Conservation (phyloP, 257 asterid species). For the Forsythia suspensa region DNA sequence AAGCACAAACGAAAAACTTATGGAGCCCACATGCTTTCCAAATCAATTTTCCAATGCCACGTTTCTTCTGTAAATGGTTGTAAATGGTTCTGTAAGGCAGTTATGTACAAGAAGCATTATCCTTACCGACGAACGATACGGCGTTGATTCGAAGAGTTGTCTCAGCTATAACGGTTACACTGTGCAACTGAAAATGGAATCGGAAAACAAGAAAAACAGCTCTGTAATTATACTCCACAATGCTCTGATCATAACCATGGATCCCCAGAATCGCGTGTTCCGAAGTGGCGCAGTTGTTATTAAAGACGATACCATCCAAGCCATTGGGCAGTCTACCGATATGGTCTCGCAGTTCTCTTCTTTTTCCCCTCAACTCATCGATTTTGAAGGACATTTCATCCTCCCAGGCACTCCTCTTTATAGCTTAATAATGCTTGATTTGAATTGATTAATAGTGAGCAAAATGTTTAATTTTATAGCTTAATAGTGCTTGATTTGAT, state of each 20-base stretch:
- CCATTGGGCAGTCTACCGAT: conserved; percentile 56
- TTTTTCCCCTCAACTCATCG: conserved; percentile 38
- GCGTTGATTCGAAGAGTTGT: background rate
- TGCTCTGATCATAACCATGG: conserved; percentile 66
- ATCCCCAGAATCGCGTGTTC: conserved; percentile 50
- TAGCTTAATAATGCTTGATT: too few species aligned
- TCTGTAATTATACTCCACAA: conserved; percentile 54
- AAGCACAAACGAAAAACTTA: too few species aligned
- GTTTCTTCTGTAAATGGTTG: too few species aligned
- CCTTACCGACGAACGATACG: background rate
- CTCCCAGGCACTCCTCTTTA: conserved; percentile 46
- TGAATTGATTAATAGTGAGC: too few species aligned
- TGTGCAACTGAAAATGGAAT: background rate
- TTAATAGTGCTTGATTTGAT: background rate
- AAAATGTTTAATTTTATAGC: too few species aligned
- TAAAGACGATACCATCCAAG: conserved; percentile 45
- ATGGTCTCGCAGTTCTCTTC: conserved; percentile 44
- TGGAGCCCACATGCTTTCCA: too few species aligned
- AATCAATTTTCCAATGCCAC: too few species aligned
- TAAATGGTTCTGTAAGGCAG: too few species aligned
- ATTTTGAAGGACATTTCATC: conserved; percentile 53
- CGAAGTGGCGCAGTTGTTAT: conserved; percentile 66
- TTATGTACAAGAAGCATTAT: too few species aligned
- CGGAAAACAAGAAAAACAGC: background rate
- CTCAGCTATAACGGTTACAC: too few species aligned